Base-by-base conservation (phyloP, 1,284 basidiomycete species). In the Phenoliferia sp. region DNA sequence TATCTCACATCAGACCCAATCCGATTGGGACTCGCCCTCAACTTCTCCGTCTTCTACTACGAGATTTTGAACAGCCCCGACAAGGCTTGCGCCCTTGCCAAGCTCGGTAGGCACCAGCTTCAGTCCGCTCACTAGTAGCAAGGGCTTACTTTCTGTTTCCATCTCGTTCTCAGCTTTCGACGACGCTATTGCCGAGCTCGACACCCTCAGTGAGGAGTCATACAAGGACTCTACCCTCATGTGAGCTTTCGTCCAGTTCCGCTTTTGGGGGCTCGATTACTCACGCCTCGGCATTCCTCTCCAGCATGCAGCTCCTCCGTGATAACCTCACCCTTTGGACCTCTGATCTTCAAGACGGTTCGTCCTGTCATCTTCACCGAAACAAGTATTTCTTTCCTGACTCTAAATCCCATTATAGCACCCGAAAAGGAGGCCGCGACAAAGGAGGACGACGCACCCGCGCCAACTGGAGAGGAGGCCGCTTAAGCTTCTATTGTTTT, bases 21-120 rank as follows among this genome's bases (percentile, higher is more conserved):
- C 74, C 80, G 73, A 59, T 78, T 82, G 57, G 81, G 81, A 72
- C 79, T 82, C 55, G 81, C 81, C 31, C 78, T 82, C 69, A 82
- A 82, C 80, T 82, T 82, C 76, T 80, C 79, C 59, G 81, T 82
- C 60, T 82, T 82, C 78, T 82, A 82, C 79, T 82, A 82, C 77
- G 81, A 82, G 74, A 67, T 81, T 72, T 78, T 81, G 69, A 81
- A 80, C 77, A 78, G 77, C 68, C 81, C 81, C 70, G 81, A 82
- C 78, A 79, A 79, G 71, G 81, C 81, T 56, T 73, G 72, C 66
- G 58, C 65, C 26, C 78, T 81, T 64, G 80, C 80, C 72, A 81
- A 81, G 77, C 80, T 81, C 74, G 81, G 80, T 22, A n/a, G 22
- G 48, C 28, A 19, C 48, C 48, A 22, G 22, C 48, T 81, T 81